A percentile compares a stretch with the other conserved stretches of the same genome.
Evolutionary conservation across 257 asterid genomes (phyloP).

Genomic region (Cinchona pubescens): DNA sequence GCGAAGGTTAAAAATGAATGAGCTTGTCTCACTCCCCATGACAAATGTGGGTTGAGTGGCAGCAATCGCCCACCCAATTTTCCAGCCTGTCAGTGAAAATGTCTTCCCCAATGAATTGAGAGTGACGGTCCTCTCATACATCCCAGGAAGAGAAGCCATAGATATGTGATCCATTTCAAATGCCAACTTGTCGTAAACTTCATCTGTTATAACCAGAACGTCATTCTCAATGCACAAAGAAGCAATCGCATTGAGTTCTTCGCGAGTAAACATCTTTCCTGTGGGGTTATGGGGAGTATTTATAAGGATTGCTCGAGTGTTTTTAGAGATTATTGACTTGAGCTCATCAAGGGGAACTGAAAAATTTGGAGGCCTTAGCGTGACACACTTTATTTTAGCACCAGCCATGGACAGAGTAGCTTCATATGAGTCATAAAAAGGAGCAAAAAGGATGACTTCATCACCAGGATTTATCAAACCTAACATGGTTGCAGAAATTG

Average conservation of each 20-base stretch:
- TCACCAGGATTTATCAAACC: constrained; percentile 94
- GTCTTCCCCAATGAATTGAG: constrained; percentile 92
- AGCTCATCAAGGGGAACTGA: constrained; percentile 81
- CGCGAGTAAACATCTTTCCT: constrained; percentile 81
- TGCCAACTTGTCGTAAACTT: constrained; percentile 85
- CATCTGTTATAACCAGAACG: constrained; percentile 70
- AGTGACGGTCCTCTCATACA: constrained; percentile 83
- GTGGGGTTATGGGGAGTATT: constrained; percentile 98
- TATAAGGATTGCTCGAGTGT: constrained; percentile 79
- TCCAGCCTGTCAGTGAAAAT: constrained; percentile 94
- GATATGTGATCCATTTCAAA: constrained; percentile 93
- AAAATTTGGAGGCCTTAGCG: constrained; percentile 76
- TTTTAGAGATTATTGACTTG: constrained; percentile 55
- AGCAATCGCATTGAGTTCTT: constrained; percentile 66
- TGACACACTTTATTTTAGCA: constrained; percentile 63
- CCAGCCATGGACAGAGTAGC: constrained; percentile 98
- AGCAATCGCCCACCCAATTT: constrained; percentile 96
- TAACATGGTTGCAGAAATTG: constrained; percentile 88
- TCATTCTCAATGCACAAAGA: constrained; percentile 77
- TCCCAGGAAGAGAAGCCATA: constrained; percentile 83
- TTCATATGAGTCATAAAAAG: constrained; percentile 91
- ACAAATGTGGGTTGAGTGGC: constrained; percentile 84
- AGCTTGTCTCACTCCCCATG: constrained; percentile 94
- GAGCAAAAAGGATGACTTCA: constrained; percentile 88
- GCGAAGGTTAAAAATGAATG: constrained; percentile 90